phyloP scores from a whole-genome alignment of 192 early-diverging fungal species.

The Coemansia sp. region DNA sequence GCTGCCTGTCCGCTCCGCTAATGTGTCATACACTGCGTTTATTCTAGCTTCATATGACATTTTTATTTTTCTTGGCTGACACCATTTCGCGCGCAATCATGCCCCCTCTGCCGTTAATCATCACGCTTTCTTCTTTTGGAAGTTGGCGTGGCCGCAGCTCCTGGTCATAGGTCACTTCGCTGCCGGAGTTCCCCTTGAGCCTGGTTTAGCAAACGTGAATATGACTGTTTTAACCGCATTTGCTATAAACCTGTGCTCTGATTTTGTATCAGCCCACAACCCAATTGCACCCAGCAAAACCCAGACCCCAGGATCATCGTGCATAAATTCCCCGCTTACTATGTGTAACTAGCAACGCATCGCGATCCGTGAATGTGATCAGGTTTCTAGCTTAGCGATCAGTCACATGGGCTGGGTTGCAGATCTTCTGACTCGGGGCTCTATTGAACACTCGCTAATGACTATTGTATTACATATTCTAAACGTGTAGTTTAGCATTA shows the following conservation, averaged over 20 bases:
- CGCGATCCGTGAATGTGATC: background rate
- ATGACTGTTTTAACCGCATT: too few relatives aligned
- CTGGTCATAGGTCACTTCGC: background rate
- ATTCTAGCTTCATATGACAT: background rate
- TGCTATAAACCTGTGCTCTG: too few relatives aligned
- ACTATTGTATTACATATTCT: background rate
- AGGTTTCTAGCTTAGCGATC: background rate
- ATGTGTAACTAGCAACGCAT: background rate
- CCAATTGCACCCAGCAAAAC: background rate
- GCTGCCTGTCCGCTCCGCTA: background rate
- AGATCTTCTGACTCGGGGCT: background rate
- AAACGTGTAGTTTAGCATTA: constrained; percentile 49
- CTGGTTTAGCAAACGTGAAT: too few relatives aligned
- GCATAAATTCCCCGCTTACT: background rate
- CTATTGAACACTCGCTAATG: background rate
- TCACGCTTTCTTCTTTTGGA: background rate
- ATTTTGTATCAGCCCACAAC: too few relatives aligned
- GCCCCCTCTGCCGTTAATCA: background rate
- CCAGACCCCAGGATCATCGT: background rate
- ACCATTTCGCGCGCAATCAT: background rate
- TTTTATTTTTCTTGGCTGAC: background rate
- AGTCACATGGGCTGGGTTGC: constrained; percentile 1
- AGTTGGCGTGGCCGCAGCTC: background rate
- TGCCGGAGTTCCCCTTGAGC: background rate
- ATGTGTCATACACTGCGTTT: background rate